A percentile compares a stretch with the other conserved stretches of the same genome.
Conservation (phyloP, 345 rosid genomes). For the Lumnitzera littorea region DNA sequence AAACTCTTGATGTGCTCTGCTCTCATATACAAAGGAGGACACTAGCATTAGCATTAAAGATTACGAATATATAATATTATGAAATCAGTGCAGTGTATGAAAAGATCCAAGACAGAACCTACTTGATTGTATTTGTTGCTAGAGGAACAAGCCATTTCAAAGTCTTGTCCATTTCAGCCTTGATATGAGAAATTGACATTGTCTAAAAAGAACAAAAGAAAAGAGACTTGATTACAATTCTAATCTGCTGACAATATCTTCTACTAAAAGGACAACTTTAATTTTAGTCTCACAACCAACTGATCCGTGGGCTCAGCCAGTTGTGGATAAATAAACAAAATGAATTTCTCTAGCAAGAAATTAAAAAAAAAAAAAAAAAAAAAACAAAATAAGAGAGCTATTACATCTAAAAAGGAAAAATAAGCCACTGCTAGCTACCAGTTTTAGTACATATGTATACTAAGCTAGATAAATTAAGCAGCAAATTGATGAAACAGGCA, state of each 20-base stretch:
- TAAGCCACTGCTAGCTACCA: too few relatives aligned
- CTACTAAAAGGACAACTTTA: too few relatives aligned
- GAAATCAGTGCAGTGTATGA: neutral
- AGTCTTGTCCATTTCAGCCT: slow-evolving; percentile 81
- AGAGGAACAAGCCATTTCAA: slow-evolving; percentile 79
- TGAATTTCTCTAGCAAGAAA: too few relatives aligned
- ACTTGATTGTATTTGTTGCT: slow-evolving; percentile 82
- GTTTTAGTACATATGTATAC: too few relatives aligned
- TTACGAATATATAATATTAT: neutral
- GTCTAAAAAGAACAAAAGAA: slow-evolving; percentile 24
- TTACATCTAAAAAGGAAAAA: too few relatives aligned
- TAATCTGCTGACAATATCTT: neutral
- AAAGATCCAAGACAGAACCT: slow-evolving; percentile 12
- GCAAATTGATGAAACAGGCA: neutral
- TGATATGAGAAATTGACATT: slow-evolving; percentile 51
- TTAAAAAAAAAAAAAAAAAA: too few relatives aligned
- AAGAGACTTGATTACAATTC: neutral
- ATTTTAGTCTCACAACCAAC: too few relatives aligned
- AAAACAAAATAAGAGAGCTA: too few relatives aligned
- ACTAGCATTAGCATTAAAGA: neutral
- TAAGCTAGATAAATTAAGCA: too few relatives aligned
- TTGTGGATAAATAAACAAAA: too few relatives aligned
- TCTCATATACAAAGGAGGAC: slow-evolving; percentile 10
- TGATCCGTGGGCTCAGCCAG: too few relatives aligned
- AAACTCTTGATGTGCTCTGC: slow-evolving; percentile 86